Conservation (phyloP, 345 rosid species). For the Cardamine chenopodiifolia region DNA sequence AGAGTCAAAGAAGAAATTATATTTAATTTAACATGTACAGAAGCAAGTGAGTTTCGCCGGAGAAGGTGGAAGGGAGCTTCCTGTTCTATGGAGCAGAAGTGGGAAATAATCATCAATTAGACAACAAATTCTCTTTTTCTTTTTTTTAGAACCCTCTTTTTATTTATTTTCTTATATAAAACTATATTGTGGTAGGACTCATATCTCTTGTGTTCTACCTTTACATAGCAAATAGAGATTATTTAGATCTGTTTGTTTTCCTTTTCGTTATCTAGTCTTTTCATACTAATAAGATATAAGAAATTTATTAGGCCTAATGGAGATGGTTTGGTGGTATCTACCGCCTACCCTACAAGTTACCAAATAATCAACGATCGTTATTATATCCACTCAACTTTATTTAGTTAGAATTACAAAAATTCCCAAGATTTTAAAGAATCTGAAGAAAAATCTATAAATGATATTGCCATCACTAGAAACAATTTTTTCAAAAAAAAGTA, state of each 20-base stretch:
- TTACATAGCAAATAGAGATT: slow-evolving; percentile 6
- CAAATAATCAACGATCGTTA: slow-evolving; percentile 19
- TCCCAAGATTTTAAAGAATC: neutral
- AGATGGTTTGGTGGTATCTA: slow-evolving; percentile 16
- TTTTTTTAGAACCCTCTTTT: neutral
- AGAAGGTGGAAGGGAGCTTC: slow-evolving; percentile 44
- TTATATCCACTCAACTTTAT: neutral
- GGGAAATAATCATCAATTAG: slow-evolving; percentile 20
- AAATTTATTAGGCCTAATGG: neutral
- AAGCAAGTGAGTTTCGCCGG: slow-evolving; percentile 45
- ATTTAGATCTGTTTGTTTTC: neutral
- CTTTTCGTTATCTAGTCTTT: neutral
- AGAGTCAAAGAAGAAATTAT: neutral
- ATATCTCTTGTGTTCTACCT: neutral
- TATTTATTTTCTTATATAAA: no score
- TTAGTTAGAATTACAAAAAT: neutral
- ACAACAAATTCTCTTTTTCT: neutral
- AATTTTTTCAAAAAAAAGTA: neutral
- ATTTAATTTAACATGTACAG: slow-evolving; percentile 34
- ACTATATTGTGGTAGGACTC: slow-evolving; percentile 20
- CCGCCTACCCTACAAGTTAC: slow-evolving; percentile 32
- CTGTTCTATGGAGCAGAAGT: slow-evolving; percentile 38
- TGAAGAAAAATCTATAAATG: neutral
- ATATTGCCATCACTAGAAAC: slow-evolving; percentile 5
- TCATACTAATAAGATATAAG: neutral